Base-by-base conservation (phyloP, 768 basidiomycete species). In the Boletus rubropictus region DNA sequence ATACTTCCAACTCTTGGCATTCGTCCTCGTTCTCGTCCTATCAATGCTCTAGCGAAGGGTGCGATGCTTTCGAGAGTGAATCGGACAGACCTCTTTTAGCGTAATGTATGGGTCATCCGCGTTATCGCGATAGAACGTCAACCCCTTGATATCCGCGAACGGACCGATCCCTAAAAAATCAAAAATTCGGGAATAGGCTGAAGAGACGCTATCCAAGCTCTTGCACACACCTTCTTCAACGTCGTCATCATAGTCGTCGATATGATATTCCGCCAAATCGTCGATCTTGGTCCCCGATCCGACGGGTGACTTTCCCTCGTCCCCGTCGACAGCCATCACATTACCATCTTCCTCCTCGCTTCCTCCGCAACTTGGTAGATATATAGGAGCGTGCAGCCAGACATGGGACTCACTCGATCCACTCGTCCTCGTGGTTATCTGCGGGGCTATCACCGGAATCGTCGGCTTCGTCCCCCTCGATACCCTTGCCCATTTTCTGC, bases 61-160 rank as follows among this genome's bases (percentile, higher is more conserved):
- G 6, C 7, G 17, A 36, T 3, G 3, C 14, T 11, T 18, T 25
- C 15, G 27, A 39, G n/a, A 39, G 11, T 33, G 21, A 17, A 64
- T 78, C 37, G 58, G 15, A 64, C 79, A 34, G 59, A 90, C 93
- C 59, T 93, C 89, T 77, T 96, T 94, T 32, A 98, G 68, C 0
- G 95, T 98, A 56, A 99, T 88, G 60, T 94, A 98, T 0, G 96
- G 96, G 67, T 99, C 96, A 29, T 97, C 91, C 44, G 88, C 78
- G 59, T 93, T 92, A 57, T 92, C 82, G 42, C 82, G 80, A 66
- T 97, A 93, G 63, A 89, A 95, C 18, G 86, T 86, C 42, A 99
- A 71, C 15, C 94, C 95, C 62, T 96, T 95, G 67, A 98, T 91
- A 59, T 90, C 94, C 65, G 86, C 91, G 69, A 99, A 99, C 15